Conservation (phyloP, 2,329 filamentous ascomycete species). For the Davidsoniella neocaledoniae region DNA sequence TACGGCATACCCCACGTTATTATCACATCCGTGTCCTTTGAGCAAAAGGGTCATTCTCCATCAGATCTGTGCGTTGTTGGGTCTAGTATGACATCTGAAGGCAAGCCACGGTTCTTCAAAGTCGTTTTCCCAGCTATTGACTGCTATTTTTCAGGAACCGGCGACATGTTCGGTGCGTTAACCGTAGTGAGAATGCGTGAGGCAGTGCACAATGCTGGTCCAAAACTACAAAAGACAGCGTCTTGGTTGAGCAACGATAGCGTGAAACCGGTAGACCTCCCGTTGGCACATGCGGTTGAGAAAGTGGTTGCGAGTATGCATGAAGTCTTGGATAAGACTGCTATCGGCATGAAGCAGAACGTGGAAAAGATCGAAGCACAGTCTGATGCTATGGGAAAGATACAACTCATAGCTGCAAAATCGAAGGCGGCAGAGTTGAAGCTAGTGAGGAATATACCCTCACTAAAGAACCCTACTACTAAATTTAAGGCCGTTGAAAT, state of each 20-base stretch:
- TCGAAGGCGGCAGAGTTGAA: conserved; percentile 82
- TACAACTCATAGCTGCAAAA: conserved; percentile 40
- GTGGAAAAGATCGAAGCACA: conserved; percentile 28
- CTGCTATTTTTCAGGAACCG: conserved; percentile 90
- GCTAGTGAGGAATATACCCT: conserved; percentile 57
- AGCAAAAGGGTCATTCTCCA: conserved; percentile 26
- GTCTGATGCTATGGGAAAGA: conserved; percentile 33
- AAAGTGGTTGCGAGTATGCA: conserved; percentile 91
- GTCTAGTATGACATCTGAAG: conserved; percentile 48
- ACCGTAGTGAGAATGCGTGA: conserved; percentile 78
- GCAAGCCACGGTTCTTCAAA: conserved; percentile 66
- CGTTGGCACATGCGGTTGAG: conserved; percentile 67
- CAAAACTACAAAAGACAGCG: conserved; percentile 30
- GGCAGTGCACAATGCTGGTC: conserved; percentile 36
- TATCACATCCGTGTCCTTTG: conserved; percentile 73
- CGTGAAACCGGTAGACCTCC: conserved; percentile 52
- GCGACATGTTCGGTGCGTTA: conserved; percentile 94
- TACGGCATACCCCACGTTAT: conserved; percentile 76
- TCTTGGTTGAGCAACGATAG: conserved; percentile 67
- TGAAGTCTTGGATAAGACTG: conserved; percentile 54
- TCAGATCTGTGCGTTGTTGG: conserved; percentile 55
- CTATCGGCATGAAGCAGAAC: conserved; percentile 39
- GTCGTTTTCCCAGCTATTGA: conserved; percentile 76
- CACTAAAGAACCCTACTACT: conserved; percentile 48
- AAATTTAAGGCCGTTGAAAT: conserved; percentile 38